A percentile compares a stretch with the other conserved stretches of the same genome.
Evolutionary conservation across 441 rosid genomes (phyloP).

Genomic region (Kokia cookei): DNA sequence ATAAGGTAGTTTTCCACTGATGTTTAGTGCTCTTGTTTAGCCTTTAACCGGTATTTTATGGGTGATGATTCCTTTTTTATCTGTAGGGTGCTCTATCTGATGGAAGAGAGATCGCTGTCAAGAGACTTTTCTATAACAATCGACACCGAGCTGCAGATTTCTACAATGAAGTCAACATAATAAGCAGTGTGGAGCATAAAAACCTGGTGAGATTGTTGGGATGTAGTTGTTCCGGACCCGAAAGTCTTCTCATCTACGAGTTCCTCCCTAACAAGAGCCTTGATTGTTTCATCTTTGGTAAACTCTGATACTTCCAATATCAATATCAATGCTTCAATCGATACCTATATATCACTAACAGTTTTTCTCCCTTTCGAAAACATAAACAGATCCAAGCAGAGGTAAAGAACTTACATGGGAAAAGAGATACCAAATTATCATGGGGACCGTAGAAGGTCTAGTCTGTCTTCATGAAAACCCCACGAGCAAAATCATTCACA

Average conservation of each 20-base stretch:
- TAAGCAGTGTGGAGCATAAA: conserved; percentile 79
- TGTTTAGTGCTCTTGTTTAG: not conserved
- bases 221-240: conserved; percentile 89
- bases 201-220: conserved; percentile 87
- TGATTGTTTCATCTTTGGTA: conserved; percentile 79
- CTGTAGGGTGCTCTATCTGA: conserved; percentile 77
- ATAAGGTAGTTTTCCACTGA: conserved; percentile 45
- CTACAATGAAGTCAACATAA: conserved; percentile 89
- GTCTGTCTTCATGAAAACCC: conserved; percentile 81
- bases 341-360: not conserved
- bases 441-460: conserved; percentile 83
- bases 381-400: conserved; percentile 52
- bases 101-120: conserved; percentile 92
- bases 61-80: not conserved
- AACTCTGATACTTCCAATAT: not conserved
- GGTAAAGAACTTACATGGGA: conserved; percentile 69
- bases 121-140: conserved; percentile 83
- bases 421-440: conserved; percentile 48
- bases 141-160: conserved; percentile 86
- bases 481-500: conserved; percentile 62
- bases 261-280: conserved; percentile 79
- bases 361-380: not conserved
- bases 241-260: conserved; percentile 91
- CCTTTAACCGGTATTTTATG: not conserved
- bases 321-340: not conserved